phyloP scores from a whole-genome alignment of 78 protist species.

The Dictyostelium purpureum region DNA sequence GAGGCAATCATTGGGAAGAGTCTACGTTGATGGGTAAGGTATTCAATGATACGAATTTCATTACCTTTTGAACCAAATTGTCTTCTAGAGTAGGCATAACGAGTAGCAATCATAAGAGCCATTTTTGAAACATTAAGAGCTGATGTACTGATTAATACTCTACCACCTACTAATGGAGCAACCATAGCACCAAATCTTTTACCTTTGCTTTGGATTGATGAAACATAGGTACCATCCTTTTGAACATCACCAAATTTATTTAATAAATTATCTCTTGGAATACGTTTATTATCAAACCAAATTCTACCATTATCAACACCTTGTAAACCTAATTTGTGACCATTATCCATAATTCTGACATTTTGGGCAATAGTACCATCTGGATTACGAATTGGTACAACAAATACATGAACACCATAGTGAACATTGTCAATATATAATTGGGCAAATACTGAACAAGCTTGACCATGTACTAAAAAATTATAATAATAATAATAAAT shows the following conservation, averaged over 20 bases:
- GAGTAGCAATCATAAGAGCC: conserved; percentile 52
- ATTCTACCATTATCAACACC: conserved; percentile 88
- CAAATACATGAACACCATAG: conserved; percentile 84
- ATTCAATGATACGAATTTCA: conserved; percentile 68
- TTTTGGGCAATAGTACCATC: conserved; percentile 27
- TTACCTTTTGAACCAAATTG: conserved; percentile 77
- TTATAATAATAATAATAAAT: too few relatives aligned
- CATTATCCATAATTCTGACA: conserved; percentile 77
- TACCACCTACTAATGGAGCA: conserved; percentile 80
- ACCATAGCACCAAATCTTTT: conserved; percentile 78
- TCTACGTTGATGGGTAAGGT: conserved; percentile 77
- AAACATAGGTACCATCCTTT: conserved; percentile 63
- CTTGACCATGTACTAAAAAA: conserved; percentile 83
- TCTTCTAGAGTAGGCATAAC: conserved; percentile 51
- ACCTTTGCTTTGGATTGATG: conserved; percentile 43
- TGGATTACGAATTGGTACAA: conserved; percentile 82
- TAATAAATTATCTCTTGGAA: conserved; percentile 85
- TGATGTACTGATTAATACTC: conserved; percentile 60
- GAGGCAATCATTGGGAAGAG: conserved; percentile 76
- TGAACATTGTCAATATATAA: conserved; percentile 62
- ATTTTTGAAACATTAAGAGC: conserved; percentile 53
- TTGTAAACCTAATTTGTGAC: conserved; percentile 72
- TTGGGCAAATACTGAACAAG: conserved; percentile 83
- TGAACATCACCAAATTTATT: conserved; percentile 83
- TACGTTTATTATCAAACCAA: conserved; percentile 82